These are phyloP conservation scores for Collariella sp. DNA, from an alignment of 495 filamentous ascomycete genomes.

Conservation along the genomic window DNA sequence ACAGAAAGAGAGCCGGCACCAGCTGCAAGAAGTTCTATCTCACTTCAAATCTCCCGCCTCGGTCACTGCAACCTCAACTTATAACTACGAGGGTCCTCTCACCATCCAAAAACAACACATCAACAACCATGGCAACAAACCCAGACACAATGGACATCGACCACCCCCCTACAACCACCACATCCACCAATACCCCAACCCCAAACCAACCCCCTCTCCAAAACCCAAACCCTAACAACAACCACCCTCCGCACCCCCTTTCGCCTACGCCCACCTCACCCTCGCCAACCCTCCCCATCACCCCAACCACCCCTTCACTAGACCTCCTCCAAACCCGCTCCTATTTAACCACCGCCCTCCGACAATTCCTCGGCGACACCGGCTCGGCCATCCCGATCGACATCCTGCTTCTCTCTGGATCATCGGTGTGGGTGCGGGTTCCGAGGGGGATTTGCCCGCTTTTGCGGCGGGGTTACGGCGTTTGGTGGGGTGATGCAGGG, in stretches of 20 bases:
- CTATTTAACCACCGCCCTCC: constrained; percentile 62
- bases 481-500: constrained; percentile 41
- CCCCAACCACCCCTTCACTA: constrained; percentile 23
- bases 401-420: constrained; percentile 54
- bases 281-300: constrained; percentile 10
- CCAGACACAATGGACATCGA: constrained; percentile 15
- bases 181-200: background rate
- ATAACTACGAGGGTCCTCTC: no score
- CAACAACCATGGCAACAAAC: background rate
- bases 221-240: constrained; percentile 28
- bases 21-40: no score
- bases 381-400: constrained; percentile 74
- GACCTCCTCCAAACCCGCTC: constrained; percentile 69
- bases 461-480: constrained; percentile 58
- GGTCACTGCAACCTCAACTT: no score
- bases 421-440: constrained; percentile 63
- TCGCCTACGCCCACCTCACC: constrained; percentile 37
- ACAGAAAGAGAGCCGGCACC: no score
- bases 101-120: no score
- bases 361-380: constrained; percentile 69
- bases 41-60: no score
- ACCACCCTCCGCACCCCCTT: constrained; percentile 32
- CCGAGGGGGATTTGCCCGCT: constrained; percentile 54
- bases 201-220: constrained; percentile 11
- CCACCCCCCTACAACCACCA: constrained; percentile 1